phyloP scores from a whole-genome alignment of 495 filamentous ascomycete genomes.

The Penicillium lagena region DNA sequence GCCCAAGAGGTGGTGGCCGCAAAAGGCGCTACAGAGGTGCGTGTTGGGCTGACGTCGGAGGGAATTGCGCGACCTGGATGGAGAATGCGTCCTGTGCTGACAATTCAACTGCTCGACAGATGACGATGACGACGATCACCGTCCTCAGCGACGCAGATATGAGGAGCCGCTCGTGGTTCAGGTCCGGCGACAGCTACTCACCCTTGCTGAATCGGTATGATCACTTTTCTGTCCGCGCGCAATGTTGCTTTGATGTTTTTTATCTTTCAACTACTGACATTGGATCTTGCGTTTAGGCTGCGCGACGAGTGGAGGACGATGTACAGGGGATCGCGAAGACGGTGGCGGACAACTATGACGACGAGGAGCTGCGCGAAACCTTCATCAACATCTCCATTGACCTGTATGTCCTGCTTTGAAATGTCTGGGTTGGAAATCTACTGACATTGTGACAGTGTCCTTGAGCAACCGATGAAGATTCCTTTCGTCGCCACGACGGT shows the following conservation, averaged over 20 bases:
- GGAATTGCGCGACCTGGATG: too few species aligned
- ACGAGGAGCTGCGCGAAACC: conserved; percentile 61
- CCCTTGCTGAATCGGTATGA: conserved; percentile 75
- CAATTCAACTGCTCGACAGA: conserved; percentile 37
- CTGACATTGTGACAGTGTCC: conserved; percentile 27
- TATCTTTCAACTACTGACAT: conserved; percentile 5
- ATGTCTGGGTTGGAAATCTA: too few species aligned
- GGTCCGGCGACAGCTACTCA: conserved; percentile 72
- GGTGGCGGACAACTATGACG: conserved; percentile 73
- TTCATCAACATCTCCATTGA: conserved; percentile 69
- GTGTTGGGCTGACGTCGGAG: background rate
- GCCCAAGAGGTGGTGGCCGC: conserved; percentile 51
- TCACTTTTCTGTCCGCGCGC: conserved; percentile 6
- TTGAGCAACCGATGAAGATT: conserved; percentile 95
- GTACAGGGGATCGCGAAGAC: conserved; percentile 66
- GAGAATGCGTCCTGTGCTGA: background rate
- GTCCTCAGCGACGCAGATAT: conserved; percentile 67
- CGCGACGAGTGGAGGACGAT: conserved; percentile 77
- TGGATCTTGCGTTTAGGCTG: conserved; percentile 39
- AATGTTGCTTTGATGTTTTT: background rate
- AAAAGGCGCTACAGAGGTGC: conserved; percentile 59
- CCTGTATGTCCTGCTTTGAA: conserved; percentile 46
- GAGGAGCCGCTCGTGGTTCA: conserved; percentile 71
- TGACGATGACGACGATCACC: conserved; percentile 70
- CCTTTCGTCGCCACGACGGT: conserved; percentile 83